phyloP scores from a whole-genome alignment of 257 asterid species.

The Solanum clarkiae region DNA sequence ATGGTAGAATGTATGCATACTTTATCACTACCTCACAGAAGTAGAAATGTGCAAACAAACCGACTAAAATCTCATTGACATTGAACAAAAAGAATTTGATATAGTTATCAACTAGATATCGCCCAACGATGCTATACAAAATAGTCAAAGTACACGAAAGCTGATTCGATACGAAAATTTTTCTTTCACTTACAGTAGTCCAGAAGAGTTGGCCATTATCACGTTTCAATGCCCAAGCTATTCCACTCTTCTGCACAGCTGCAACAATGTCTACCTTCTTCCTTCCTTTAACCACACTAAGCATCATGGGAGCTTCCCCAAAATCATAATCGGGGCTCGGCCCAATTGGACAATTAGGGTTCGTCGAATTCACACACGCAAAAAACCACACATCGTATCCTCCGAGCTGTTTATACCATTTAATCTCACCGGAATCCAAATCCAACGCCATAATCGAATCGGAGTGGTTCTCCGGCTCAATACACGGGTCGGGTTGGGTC shows the following conservation, averaged over 20 bases:
- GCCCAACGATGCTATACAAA: background rate
- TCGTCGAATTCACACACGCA: conserved; percentile 16
- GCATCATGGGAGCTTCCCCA: conserved; percentile 51
- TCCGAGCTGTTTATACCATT: conserved; percentile 42
- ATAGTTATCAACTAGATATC: too few species aligned
- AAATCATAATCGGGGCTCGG: conserved; percentile 42
- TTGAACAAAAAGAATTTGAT: too few species aligned
- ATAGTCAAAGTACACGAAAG: background rate
- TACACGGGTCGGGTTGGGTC: conserved; percentile 15
- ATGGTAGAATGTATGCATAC: too few species aligned
- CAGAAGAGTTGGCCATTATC: conserved; percentile 27
- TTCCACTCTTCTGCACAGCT: conserved; percentile 50
- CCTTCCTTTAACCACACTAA: conserved; percentile 4
- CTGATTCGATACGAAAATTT: background rate
- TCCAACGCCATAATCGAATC: conserved; percentile 36
- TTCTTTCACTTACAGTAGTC: conserved; percentile 20
- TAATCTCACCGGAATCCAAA: conserved; percentile 17
- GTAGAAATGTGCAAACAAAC: background rate
- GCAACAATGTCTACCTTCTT: conserved; percentile 14
- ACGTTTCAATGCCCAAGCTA: conserved; percentile 36
- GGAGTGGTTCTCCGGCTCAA: conserved; percentile 29
- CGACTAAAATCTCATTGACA: too few species aligned
- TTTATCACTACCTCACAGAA: too few species aligned
- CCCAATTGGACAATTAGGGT: conserved; percentile 38
- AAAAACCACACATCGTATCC: conserved; percentile 46